Evolutionary conservation across 257 asterid species (phyloP).

Genomic region (Orobanche coerulescens): DNA sequence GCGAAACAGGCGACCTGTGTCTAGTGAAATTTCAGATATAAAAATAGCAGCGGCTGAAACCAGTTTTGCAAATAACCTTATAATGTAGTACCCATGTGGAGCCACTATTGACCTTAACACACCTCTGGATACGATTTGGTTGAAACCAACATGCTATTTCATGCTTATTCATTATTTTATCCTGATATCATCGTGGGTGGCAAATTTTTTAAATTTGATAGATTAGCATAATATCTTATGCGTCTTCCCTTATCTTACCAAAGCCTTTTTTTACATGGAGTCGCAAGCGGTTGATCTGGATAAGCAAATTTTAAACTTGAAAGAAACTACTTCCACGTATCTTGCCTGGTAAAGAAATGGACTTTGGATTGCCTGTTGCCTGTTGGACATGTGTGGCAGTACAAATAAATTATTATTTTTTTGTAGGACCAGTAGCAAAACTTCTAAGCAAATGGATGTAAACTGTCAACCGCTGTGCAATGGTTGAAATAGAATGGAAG

Average conservation of each 20-base stretch:
- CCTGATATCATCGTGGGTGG: neutral
- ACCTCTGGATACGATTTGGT: neutral
- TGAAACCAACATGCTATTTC: neutral
- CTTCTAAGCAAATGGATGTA: neutral
- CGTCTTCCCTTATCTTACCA: too few relatives aligned
- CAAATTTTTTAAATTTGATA: neutral
- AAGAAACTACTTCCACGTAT: neutral
- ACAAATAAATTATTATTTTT: too few relatives aligned
- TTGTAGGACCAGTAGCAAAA: neutral
- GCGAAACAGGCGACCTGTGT: neutral
- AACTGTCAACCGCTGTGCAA: neutral
- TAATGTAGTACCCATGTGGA: neutral
- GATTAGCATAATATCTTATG: neutral
- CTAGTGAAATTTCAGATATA: neutral
- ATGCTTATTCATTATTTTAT: neutral
- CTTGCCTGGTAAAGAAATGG: neutral
- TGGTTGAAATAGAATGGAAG: neutral
- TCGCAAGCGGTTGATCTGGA: neutral
- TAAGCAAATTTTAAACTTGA: neutral
- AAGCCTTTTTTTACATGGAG: neutral
- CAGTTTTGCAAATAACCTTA: neutral
- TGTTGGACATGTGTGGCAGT: too few relatives aligned
- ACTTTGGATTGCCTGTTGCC: too few relatives aligned
- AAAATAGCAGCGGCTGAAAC: neutral
- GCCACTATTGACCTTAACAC: neutral